phyloP scores from a whole-genome alignment of 2,329 filamentous ascomycete species.

The Emergomyces orientalis region DNA sequence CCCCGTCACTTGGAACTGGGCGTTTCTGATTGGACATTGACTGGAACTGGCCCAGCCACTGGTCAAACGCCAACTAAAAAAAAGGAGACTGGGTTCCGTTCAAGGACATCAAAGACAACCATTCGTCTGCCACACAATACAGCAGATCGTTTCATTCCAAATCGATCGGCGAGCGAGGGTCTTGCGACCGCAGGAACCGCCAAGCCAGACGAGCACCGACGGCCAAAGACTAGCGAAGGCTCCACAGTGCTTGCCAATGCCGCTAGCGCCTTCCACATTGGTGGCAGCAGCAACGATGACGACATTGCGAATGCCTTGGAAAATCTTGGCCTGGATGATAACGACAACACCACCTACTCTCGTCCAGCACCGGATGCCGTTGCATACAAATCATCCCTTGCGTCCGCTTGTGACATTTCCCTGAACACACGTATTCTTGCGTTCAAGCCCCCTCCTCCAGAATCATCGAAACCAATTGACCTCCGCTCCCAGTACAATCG shows the following conservation, averaged over 20 bases:
- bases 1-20: conserved; percentile 83
- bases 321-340: conserved; percentile 65
- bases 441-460: conserved; percentile 96
- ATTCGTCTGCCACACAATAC: conserved; percentile 58
- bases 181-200: conserved; percentile 70
- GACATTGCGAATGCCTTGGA: conserved; percentile 73
- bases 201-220: conserved; percentile 72
- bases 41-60: conserved; percentile 60
- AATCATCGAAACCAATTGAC: conserved; percentile 97
- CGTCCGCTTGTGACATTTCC: conserved; percentile 82
- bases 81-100: conserved; percentile 24
- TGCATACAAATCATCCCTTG: conserved; percentile 85
- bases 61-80: conserved; percentile 44
- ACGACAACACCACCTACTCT: conserved; percentile 59
- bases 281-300: conserved; percentile 54
- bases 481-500: conserved; percentile 97
- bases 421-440: conserved; percentile 92
- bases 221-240: conserved; percentile 67
- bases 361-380: conserved; percentile 78
- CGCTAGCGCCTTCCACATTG: conserved; percentile 56
- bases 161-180: conserved; percentile 80
- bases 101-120: conserved; percentile 51
- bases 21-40: conserved; percentile 84
- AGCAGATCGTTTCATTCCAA: conserved; percentile 92
- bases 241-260: conserved; percentile 69